Evolutionary conservation across 768 basidiomycete genomes (phyloP), one percentile per base, ranked within the genome.

Genomic region (Kwoniella bestiolae): DNA sequence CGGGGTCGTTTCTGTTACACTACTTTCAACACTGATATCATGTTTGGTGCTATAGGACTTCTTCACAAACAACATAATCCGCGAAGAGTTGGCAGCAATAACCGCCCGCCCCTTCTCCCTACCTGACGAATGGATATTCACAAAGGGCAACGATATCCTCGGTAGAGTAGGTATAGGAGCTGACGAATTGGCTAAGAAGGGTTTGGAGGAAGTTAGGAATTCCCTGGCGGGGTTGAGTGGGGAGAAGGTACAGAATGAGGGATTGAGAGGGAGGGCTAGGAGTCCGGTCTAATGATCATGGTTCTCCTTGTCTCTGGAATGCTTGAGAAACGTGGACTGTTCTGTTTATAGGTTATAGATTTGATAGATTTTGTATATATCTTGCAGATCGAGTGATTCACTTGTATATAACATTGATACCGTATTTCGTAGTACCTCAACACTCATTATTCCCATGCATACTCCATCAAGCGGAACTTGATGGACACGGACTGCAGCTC

Each of bases 31-130:
- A 14, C 8, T 41, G 25, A 57, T 23, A 9, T 4, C 6, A n/a
- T 16, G 8, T n/a, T 12, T 41, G 5, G 1, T n/a, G 25, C n/a
- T 16, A 61, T 38, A 55, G 52, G 52, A 58, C 58, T 76, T 70
- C 53, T 82, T 81, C 71, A 70, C 68, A 32, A 58, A 78, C 25
- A 59, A 74, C 53, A 77, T 82, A 59, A 80, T 82, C 72, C 62
- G 71, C 16, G 63, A 65, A 11, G 81, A 82, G 55, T 56, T 82
- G 14, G 63, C 67, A 8, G 78, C 75, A 2, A 72, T 82, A 47
- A 80, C 76, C 0, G 73, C 81, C 8, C 45, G 73, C 46, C 77
- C 79, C 3, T 68, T 74, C 29, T 66, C 75, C 0, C 38, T 51
- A 2, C 68, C 77, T 3, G 71, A 70, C n/a, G 73, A 75, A 34